phyloP scores from a whole-genome alignment of 805 yeast species.

The Lipomyces yamadae region DNA sequence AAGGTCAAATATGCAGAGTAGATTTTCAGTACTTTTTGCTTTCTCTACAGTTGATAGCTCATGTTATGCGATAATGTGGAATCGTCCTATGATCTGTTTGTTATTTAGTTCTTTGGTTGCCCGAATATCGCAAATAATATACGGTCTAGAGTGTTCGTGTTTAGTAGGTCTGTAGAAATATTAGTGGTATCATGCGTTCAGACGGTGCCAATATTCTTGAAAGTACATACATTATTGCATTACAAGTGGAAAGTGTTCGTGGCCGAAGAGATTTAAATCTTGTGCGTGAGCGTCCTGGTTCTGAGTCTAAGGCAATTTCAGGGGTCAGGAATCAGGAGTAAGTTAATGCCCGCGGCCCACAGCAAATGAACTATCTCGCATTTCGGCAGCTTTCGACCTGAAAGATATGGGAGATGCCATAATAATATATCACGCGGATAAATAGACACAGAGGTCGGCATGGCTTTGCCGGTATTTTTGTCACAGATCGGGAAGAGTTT shows the following conservation, averaged over 20 bases:
- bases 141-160: too few relatives aligned
- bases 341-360: too few relatives aligned
- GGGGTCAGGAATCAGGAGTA: background rate
- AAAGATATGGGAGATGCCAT: background rate
- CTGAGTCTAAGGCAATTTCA: background rate
- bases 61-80: background rate
- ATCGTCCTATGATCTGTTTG: background rate
- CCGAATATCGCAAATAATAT: too few relatives aligned
- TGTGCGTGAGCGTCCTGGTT: too few relatives aligned
- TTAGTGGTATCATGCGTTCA: background rate
- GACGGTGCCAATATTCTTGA: background rate
- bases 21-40: background rate
- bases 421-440: background rate
- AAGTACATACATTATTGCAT: too few relatives aligned
- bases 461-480: slow-evolving; percentile 18
- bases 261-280: too few relatives aligned
- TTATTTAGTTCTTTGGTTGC: too few relatives aligned
- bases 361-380: too few relatives aligned
- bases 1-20: slow-evolving; percentile 14
- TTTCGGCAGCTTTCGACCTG: background rate
- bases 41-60: background rate
- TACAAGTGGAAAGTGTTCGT: too few relatives aligned
- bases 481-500: slow-evolving; percentile 8
- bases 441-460: background rate
- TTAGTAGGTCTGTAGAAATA: too few relatives aligned